phyloP scores from a whole-genome alignment of 331 rosid genomes.

The Prunus yedoensis region DNA sequence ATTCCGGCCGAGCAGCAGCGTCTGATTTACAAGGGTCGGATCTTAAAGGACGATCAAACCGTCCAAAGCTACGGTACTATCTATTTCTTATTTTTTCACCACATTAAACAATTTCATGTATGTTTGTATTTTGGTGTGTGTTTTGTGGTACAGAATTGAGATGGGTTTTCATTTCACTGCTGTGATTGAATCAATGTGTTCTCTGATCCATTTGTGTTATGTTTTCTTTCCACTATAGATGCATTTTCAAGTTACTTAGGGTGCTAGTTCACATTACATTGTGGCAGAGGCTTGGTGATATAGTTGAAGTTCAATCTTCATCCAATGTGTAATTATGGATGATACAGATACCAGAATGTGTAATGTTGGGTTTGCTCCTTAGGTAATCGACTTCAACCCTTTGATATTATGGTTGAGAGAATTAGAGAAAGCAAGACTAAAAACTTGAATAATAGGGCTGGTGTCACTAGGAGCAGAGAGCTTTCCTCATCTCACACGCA shows the following conservation, averaged over 20 bases:
- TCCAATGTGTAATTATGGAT: neutral
- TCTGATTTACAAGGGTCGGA: slow-evolving; percentile 78
- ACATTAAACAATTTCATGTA: neutral
- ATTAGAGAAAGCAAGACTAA: neutral
- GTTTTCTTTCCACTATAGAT: neutral
- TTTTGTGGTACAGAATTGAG: neutral
- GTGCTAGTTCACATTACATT: neutral
- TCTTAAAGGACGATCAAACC: slow-evolving; percentile 68
- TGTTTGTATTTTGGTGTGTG: neutral
- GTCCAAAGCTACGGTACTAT: slow-evolving; percentile 58
- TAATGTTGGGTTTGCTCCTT: neutral
- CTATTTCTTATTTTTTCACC: slow-evolving; percentile 3
- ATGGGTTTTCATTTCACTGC: neutral
- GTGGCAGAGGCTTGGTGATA: neutral
- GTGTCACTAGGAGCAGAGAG: slow-evolving; percentile 3
- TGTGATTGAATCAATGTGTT: neutral
- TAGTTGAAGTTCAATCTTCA: neutral
- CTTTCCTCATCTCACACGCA: neutral
- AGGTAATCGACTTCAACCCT: neutral
- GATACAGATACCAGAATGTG: neutral
- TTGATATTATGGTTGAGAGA: neutral
- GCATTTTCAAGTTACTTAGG: neutral
- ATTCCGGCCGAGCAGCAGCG: slow-evolving; percentile 60
- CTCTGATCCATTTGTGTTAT: neutral
- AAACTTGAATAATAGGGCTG: neutral